Conservation (phyloP, 805 yeast genomes). For the Teunomyces stri region DNA sequence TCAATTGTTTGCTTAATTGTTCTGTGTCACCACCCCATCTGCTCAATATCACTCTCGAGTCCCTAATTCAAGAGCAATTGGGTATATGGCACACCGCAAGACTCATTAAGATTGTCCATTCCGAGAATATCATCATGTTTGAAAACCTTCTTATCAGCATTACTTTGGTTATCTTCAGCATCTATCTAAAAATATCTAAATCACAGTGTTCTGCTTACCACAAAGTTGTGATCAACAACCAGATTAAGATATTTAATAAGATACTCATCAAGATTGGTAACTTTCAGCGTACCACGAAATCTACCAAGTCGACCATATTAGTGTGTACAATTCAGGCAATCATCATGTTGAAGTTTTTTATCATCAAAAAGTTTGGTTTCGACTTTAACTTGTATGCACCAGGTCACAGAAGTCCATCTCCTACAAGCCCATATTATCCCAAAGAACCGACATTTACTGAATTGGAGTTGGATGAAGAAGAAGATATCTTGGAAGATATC, state of each 20-base stretch:
- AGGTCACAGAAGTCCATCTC: not conserved
- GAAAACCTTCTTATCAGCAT: conserved; percentile 32
- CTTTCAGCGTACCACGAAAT: conserved; percentile 9
- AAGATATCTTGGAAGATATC: conserved; percentile 8
- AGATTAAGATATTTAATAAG: conserved; percentile 30
- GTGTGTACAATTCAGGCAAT: conserved; percentile 32
- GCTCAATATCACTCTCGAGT: conserved; percentile 7
- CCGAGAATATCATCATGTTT: conserved; percentile 15
- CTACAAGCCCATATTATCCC: not conserved
- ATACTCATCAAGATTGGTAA: conserved; percentile 19
- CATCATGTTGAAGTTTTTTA: conserved; percentile 26
- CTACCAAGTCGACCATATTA: conserved; percentile 18
- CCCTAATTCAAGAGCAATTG: conserved; percentile 21
- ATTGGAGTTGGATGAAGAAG: not conserved
- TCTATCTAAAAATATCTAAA: conserved; percentile 16
- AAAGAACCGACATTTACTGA: not conserved
- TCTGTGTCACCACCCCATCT: conserved; percentile 10
- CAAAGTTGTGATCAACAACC: conserved; percentile 26
- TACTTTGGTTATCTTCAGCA: conserved; percentile 24
- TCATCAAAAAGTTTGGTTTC: conserved; percentile 17
- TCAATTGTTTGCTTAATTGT: conserved; percentile 33
- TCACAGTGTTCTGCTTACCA: conserved; percentile 9
- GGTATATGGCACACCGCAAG: conserved; percentile 20
- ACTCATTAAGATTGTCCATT: conserved; percentile 4
- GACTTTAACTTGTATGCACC: conserved; percentile 4